Evolutionary conservation across 306 rosid genomes (phyloP), one percentile per base, ranked within the genome.

Genomic region (Acacia acuminata): DNA sequence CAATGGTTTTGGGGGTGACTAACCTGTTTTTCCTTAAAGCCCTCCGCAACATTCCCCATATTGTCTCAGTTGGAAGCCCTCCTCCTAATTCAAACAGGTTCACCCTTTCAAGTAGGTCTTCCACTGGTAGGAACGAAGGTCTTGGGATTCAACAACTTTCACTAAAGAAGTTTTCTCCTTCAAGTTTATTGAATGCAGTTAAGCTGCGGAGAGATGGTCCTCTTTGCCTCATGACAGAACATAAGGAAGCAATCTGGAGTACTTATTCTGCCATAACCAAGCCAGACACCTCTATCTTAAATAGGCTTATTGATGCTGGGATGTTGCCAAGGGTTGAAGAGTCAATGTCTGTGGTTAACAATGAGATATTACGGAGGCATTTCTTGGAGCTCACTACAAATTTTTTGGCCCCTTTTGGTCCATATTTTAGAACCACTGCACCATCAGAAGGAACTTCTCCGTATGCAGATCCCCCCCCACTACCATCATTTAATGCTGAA

Each of bases 311-410:
- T 63, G 98, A 94, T 85, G 98, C 97, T 60, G 98, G 97, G 71
- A 60, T 90, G 86, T 90, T 97, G 74, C 97, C 94, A 16, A 92
- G 97, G 85, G 93, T 93, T 79, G 98, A 94, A 83, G 97, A 94
- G 86, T 94, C 98, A 25, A 93, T 94, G 98, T 94, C 98, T 36
- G 93, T 94, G 79, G 98, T 94, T 86, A 94, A 94, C 83, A 94
- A 94, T 71, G 98, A 94, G 84, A 94, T 94, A 82, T 81, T 94
- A 87, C 87, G 98, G 53, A 84, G 98, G 66, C 98, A 94, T 85
- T 94, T 94, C 88, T 83, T 93, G 88, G 98, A 94, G 84, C 94
- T 94, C 77, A 94, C 98, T 38, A 94, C 95, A 71, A 94, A 94
- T 69, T 91, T 94, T 84, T 86, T 93, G 97, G 98, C 98, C 0